phyloP scores from a whole-genome alignment of 805 yeast species.

The Starmerella bombicola region DNA sequence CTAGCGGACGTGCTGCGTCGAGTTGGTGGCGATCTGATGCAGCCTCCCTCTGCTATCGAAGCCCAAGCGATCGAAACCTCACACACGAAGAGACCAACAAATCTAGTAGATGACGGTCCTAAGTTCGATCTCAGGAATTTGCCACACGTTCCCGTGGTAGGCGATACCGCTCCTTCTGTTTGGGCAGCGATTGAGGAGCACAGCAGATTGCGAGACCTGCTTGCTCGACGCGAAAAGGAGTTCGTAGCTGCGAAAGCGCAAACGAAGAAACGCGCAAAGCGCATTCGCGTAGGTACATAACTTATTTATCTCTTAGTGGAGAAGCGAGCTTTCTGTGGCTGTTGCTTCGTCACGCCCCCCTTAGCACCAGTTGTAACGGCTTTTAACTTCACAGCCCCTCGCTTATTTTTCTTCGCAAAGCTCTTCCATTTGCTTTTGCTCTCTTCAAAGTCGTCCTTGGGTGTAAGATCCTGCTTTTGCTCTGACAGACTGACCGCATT shows the following conservation, averaged over 20 bases:
- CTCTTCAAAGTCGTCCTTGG: constrained; percentile 5
- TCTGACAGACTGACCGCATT: neutral
- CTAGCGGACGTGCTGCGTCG: constrained; percentile 11
- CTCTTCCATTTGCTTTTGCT: constrained; percentile 7
- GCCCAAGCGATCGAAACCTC: neutral
- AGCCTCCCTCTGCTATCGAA: constrained; percentile 8
- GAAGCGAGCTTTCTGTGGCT: too few species aligned
- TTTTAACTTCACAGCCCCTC: too few species aligned
- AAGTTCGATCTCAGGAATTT: constrained; percentile 14
- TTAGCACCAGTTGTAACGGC: too few species aligned
- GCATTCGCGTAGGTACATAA: constrained; percentile 10
- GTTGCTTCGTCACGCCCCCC: too few species aligned
- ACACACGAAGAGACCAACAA: neutral
- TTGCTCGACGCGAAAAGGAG: constrained; percentile 8
- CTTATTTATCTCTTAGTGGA: too few species aligned
- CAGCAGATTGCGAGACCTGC: constrained; percentile 9
- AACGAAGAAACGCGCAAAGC: constrained; percentile 17
- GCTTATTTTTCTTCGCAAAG: constrained; percentile 1
- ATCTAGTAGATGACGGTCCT: constrained; percentile 18
- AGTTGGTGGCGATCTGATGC: constrained; percentile 11
- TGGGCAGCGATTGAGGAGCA: constrained; percentile 20
- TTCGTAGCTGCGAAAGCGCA: constrained; percentile 14
- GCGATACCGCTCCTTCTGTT: constrained; percentile 20
- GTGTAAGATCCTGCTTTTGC: too few species aligned
- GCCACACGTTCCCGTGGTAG: constrained; percentile 18